Percentiles rank a stretch among this genome's conserved stretches.
Evolutionary conservation across 2,329 filamentous ascomycete genomes (phyloP).

Genomic region (Hirsutella minnesotensis): DNA sequence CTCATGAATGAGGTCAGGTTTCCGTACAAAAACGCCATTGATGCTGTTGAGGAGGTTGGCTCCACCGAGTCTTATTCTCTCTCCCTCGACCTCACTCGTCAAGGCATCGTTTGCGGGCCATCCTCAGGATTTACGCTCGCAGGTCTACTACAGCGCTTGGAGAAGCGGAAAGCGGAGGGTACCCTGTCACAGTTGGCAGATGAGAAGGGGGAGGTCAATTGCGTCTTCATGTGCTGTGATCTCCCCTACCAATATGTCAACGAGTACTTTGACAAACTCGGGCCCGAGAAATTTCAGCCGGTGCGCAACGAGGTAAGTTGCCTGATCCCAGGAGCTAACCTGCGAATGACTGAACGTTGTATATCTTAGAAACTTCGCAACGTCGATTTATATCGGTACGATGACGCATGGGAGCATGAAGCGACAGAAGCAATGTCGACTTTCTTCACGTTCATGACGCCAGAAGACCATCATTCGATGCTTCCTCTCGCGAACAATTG

Average conservation of each 20-base stretch:
- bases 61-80: constrained; percentile 39
- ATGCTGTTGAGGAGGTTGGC: constrained; percentile 42
- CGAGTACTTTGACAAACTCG: constrained; percentile 45
- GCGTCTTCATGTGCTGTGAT: constrained; percentile 50
- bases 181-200: constrained; percentile 32
- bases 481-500: constrained; percentile 9
- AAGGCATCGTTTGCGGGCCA: constrained; percentile 49
- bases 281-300: constrained; percentile 31
- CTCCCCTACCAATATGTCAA: constrained; percentile 50
- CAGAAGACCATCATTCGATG: constrained; percentile 12
- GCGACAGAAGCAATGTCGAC: constrained; percentile 25
- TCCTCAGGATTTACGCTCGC: constrained; percentile 47
- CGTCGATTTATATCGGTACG: constrained; percentile 42
- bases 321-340: background rate
- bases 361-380: constrained; percentile 26
- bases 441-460: constrained; percentile 18
- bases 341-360: constrained; percentile 9
- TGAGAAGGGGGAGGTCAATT: constrained; percentile 33
- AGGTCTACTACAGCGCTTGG: constrained; percentile 36
- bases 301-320: constrained; percentile 27
- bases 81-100: constrained; percentile 41
- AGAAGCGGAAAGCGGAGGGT: constrained; percentile 32
- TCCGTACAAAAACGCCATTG: constrained; percentile 42
- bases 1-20: constrained; percentile 41
- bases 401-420: constrained; percentile 40